Percentiles rank a stretch among this genome's conserved stretches.
Conservation (phyloP, 2,329 filamentous ascomycete genomes). For the Blastomyces percursus region DNA sequence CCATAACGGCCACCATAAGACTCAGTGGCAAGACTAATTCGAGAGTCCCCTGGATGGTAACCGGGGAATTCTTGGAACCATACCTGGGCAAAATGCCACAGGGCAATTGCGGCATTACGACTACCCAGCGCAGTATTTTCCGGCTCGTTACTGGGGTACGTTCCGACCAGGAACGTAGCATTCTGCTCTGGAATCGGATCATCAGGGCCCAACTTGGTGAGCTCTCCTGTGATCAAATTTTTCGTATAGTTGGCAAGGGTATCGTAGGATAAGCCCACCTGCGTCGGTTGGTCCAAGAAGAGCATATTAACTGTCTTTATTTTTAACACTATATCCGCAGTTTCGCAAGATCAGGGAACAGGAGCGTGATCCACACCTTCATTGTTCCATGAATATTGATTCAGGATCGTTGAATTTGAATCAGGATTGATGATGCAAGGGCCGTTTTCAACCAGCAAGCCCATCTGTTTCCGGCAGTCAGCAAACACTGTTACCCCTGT, state of each 20-base stretch:
- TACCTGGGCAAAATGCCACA: constrained; percentile 51
- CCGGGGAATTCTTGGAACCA: constrained; percentile 55
- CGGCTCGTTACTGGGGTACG: constrained; percentile 37
- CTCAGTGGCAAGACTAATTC: constrained; percentile 36
- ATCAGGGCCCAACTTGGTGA: constrained; percentile 7
- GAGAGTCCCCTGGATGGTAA: constrained; percentile 49
- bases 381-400: constrained; percentile 47
- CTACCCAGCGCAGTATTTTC: constrained; percentile 41
- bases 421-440: constrained; percentile 35
- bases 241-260: constrained; percentile 31
- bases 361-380: constrained; percentile 16
- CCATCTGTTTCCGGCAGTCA: neutral
- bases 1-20: constrained; percentile 38
- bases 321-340: neutral
- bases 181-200: constrained; percentile 36
- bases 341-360: neutral
- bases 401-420: constrained; percentile 28
- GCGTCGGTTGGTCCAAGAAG: constrained; percentile 57
- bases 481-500: neutral
- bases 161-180: constrained; percentile 40
- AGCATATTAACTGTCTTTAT: constrained; percentile 45
- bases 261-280: constrained; percentile 49
- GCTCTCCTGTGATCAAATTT: constrained; percentile 6
- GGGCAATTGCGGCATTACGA: constrained; percentile 42
- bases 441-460: constrained; percentile 34